These are phyloP conservation scores for Colletotrichum viniferum DNA, from an alignment of 2,329 filamentous ascomycete genomes.

Conservation along the genomic window DNA sequence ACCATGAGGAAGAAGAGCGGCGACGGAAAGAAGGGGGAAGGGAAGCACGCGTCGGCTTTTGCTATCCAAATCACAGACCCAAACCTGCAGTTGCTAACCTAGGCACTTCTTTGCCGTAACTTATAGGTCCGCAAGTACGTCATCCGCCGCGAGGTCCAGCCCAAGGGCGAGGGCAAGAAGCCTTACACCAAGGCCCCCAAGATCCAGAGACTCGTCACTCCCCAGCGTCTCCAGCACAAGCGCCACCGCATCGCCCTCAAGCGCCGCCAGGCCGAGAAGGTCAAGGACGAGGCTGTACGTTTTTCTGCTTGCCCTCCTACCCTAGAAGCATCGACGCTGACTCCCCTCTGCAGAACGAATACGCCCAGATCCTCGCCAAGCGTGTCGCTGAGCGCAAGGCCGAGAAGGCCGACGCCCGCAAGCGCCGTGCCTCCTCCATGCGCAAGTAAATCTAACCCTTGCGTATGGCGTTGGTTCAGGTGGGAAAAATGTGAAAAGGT, in stretches of 20 bases:
- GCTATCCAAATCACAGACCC: background rate
- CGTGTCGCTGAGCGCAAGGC: slow-evolving; percentile 96
- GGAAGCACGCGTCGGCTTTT: slow-evolving; percentile 10
- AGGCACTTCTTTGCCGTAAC: slow-evolving; percentile 26
- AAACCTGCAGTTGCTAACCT: slow-evolving; percentile 36
- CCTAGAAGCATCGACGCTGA: slow-evolving; percentile 35
- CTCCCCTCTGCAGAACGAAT: slow-evolving; percentile 76
- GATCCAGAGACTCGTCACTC: slow-evolving; percentile 99
- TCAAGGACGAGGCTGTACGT: slow-evolving; percentile 98
- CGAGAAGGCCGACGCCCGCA: slow-evolving; percentile 91
- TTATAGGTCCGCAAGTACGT: slow-evolving; percentile 97
- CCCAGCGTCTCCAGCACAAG: slow-evolving; percentile 99
- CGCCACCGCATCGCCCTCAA: slow-evolving; percentile 97
- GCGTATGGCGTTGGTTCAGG: slow-evolving; percentile 17
- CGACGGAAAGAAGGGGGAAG: background rate
- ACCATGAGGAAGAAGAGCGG: background rate
- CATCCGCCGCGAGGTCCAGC: slow-evolving; percentile 97
- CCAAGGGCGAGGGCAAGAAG: slow-evolving; percentile 97
- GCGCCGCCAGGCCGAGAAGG: slow-evolving; percentile 94
- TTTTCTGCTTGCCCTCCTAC: background rate
- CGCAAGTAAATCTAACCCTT: slow-evolving; percentile 69
- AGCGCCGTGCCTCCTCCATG: slow-evolving; percentile 96
- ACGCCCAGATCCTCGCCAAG: slow-evolving; percentile 94
- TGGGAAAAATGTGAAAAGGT: slow-evolving; percentile 28
- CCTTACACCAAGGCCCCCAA: slow-evolving; percentile 99